phyloP scores from a whole-genome alignment of 768 basidiomycete species.

The Tulasnella sp. region DNA sequence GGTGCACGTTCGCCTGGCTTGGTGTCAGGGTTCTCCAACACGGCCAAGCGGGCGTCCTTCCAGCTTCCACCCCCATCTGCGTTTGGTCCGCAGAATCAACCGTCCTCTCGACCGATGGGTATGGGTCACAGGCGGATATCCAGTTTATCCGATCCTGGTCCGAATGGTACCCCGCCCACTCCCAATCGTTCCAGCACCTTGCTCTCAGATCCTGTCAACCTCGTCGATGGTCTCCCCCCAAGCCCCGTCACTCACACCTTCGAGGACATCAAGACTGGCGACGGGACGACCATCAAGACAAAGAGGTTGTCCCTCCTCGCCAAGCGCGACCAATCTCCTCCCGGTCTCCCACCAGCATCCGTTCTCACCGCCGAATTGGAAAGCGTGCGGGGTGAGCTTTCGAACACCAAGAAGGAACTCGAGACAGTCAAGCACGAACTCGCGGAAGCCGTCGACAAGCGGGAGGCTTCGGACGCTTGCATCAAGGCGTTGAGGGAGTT shows the following conservation, averaged over 20 bases:
- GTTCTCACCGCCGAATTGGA: constrained; percentile 46
- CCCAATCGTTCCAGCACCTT: constrained; percentile 36
- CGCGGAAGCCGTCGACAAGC: constrained; percentile 72
- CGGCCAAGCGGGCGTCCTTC: constrained; percentile 68
- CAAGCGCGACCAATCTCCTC: constrained; percentile 41
- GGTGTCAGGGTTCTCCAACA: constrained; percentile 37
- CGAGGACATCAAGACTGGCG: constrained; percentile 41
- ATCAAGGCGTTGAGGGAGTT: constrained; percentile 75
- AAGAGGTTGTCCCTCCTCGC: constrained; percentile 38
- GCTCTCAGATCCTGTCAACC: constrained; percentile 33
- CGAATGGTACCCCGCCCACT: constrained; percentile 34
- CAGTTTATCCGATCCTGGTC: constrained; percentile 55
- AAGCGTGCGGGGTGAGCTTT: constrained; percentile 57
- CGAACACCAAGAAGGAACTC: constrained; percentile 52
- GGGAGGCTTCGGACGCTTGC: constrained; percentile 82
- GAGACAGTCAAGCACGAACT: constrained; percentile 64
- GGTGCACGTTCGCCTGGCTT: constrained; percentile 42
- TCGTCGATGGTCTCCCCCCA: constrained; percentile 17
- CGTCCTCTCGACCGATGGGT: constrained; percentile 39
- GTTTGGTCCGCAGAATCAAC: constrained; percentile 11
- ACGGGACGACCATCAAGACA: constrained; percentile 6
- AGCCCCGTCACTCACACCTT: constrained; percentile 34
- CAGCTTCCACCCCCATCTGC: constrained; percentile 46
- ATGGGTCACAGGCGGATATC: constrained; percentile 64
- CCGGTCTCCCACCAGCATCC: neutral